phyloP scores from a whole-genome alignment of 1,284 basidiomycete species.

The Trichosporon sp. region DNA sequence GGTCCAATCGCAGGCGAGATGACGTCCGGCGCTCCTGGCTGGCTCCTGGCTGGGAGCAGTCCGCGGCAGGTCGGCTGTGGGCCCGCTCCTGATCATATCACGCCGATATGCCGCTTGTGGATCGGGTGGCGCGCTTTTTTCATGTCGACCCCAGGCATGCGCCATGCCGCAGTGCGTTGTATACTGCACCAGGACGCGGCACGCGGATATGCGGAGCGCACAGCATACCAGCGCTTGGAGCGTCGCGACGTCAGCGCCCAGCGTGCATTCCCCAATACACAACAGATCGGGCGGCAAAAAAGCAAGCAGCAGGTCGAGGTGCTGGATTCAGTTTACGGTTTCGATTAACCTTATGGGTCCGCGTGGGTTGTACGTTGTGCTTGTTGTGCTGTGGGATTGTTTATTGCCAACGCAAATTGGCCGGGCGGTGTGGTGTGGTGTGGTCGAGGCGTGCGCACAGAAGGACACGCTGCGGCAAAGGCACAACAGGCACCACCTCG shows the following conservation, averaged over 20 bases:
- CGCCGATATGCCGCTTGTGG: neutral
- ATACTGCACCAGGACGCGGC: neutral
- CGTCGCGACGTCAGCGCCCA: neutral
- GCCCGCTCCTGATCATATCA: too few species aligned
- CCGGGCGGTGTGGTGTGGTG: neutral
- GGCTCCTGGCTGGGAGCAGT: too few species aligned
- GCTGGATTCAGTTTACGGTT: slow-evolving; percentile 1
- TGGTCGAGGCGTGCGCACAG: neutral
- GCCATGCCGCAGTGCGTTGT: neutral
- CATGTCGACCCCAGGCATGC: neutral
- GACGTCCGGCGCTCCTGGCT: neutral
- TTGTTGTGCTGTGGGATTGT: neutral
- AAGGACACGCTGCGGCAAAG: neutral
- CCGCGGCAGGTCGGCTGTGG: too few species aligned
- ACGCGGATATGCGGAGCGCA: neutral
- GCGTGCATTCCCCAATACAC: neutral
- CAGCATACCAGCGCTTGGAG: neutral
- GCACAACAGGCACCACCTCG: neutral
- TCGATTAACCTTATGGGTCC: slow-evolving; percentile 1
- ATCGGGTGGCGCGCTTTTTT: neutral
- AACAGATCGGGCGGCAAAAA: neutral
- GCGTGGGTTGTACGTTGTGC: neutral
- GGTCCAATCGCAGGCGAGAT: neutral
- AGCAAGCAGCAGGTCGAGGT: neutral
- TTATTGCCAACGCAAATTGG: neutral